Evolutionary conservation across 345 rosid species (phyloP).

Genomic region (Eucalyptus lansdowneana): DNA sequence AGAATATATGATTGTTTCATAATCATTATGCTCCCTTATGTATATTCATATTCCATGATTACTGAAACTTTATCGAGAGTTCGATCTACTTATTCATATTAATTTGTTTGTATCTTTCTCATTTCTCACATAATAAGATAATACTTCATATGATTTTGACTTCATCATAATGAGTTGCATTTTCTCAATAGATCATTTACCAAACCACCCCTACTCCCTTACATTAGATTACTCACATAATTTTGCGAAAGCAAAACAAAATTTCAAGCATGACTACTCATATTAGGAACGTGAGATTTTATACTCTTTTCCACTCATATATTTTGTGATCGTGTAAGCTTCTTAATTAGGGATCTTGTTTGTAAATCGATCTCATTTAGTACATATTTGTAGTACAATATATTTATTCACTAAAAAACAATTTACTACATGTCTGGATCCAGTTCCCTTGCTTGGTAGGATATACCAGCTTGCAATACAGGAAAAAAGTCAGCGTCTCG

Average conservation of each 20-base stretch:
- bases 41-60: not conserved
- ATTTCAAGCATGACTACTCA: not conserved
- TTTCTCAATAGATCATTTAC: not conserved
- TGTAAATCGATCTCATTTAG: not conserved
- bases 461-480: too few relatives aligned
- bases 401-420: not conserved
- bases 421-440: too few relatives aligned
- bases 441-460: too few relatives aligned
- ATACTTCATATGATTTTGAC: not conserved
- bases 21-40: not conserved
- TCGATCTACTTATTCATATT: not conserved
- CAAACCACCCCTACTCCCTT: not conserved
- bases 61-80: not conserved
- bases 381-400: not conserved
- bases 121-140: not conserved
- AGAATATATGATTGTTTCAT: not conserved
- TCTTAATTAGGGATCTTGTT: not conserved
- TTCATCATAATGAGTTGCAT: not conserved
- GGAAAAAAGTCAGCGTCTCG: too few relatives aligned
- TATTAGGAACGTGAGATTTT: not conserved
- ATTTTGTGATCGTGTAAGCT: not conserved
- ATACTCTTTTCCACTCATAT: not conserved
- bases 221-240: not conserved
- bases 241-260: too few relatives aligned
- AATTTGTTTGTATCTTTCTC: not conserved